These are phyloP conservation scores for Ophiognomonia clavigignenti-juglandacearum DNA, from an alignment of 2,329 filamentous ascomycete species.

Conservation along the genomic window DNA sequence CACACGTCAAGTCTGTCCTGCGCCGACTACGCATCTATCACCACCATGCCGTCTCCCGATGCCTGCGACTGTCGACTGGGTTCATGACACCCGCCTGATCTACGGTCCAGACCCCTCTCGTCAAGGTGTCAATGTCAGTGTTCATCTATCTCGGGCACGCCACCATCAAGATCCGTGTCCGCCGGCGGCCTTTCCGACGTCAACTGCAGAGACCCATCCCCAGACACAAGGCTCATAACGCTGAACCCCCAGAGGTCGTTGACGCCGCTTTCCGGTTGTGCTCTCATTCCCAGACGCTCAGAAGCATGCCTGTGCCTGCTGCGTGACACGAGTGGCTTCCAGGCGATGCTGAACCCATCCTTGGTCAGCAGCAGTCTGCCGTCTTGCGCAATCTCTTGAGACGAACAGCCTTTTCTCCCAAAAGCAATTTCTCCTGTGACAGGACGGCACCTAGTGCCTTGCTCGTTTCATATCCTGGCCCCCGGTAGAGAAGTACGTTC, in stretches of 20 bases:
- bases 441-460: not conserved
- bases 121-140: constrained; percentile 3
- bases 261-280: constrained; percentile 2
- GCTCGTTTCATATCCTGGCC: not conserved
- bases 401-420: not conserved
- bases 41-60: not conserved
- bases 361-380: constrained; percentile 7
- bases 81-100: not conserved
- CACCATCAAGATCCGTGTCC: constrained; percentile 3
- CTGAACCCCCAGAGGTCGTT: no score
- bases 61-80: not conserved
- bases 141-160: constrained; percentile 17
- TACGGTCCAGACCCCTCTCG: not conserved
- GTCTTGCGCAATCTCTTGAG: not conserved
- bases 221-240: not conserved
- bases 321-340: no score
- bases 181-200: constrained; percentile 2
- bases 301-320: not conserved
- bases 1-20: no score
- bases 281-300: not conserved
- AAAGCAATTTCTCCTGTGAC: not conserved
- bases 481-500: not conserved
- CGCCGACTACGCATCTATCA: no score
- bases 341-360: not conserved
- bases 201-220: not conserved